Evolutionary conservation across 768 basidiomycete genomes (phyloP), one percentile per base, ranked within the genome.

Genomic region (Cyathus striatus): DNA sequence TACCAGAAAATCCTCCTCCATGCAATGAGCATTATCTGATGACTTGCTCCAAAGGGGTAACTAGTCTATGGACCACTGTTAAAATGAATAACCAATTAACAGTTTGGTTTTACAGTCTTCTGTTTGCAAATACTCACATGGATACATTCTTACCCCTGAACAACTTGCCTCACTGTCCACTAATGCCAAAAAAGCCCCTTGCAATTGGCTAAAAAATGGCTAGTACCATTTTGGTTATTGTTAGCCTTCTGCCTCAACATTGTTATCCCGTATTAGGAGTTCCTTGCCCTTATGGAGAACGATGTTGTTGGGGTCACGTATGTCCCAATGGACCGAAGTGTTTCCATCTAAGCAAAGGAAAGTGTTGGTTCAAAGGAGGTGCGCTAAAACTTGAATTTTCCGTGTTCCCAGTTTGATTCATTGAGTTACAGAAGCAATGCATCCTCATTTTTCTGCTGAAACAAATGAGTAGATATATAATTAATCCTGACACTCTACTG

Each of bases 281-380:
- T 21, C 75, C 73, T 41, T 90, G 87, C 50, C 86, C 86, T n/a
- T 81, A 81, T 49, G 86, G 83, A 32, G 76, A 79, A 33, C 66
- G 66, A 46, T 90, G 87, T 54, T 89, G 86, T 60, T 90, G 87
- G 86, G 88, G 88, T 6, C 88, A 90, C 57, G 67, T 78, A 18
- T 90, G 88, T 53, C 88, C 88, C 12, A 83, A 83, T 50, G 88
- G 88, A n/a, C 72, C 74, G 14, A 78, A 76, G 53, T 85, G 83
- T 53, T 76, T 75, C 55, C 83, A 85, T 59, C 64, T 83, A 23
- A 78, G 76, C 63, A 86, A 83, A 56, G 86, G 87, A 33, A 89
- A 84, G 63, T 90, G 88, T 57, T 89, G 88, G 86, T 90, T 90
- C 63, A 89, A 90, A 74, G 86, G 83, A 53, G 74, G 76, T 75